These are phyloP conservation scores for Panus rudis DNA, from an alignment of 768 basidiomycete genomes.

Conservation along the genomic window DNA sequence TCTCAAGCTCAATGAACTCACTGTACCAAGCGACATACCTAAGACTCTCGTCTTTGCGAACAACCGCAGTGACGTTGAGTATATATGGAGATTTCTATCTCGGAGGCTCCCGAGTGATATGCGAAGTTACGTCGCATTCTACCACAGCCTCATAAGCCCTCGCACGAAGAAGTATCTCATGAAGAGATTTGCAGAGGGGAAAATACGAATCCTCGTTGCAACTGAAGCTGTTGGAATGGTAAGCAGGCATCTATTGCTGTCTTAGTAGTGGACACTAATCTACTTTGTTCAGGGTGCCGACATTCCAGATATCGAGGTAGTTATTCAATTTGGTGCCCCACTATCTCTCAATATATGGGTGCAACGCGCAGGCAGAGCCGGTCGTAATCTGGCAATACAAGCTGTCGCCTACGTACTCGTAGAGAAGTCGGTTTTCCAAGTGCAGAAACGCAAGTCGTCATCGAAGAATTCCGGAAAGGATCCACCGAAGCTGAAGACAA, in stretches of 20 bases:
- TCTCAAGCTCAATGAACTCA: background rate
- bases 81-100: no score
- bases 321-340: background rate
- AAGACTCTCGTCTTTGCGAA: background rate
- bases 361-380: conserved; percentile 1
- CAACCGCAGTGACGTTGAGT: no score
- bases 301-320: background rate
- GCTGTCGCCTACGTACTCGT: background rate
- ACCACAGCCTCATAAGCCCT: background rate
- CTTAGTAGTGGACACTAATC: background rate
- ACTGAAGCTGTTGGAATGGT: conserved; percentile 6
- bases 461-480: no score
- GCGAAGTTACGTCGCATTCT: background rate
- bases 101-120: background rate
- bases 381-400: conserved; percentile 1
- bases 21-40: background rate
- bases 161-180: background rate
- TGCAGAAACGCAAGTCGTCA: no score
- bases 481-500: no score
- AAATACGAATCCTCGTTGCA: background rate
- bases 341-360: background rate
- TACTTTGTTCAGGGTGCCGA: background rate
- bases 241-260: background rate
- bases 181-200: background rate
- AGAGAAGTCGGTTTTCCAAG: conserved; percentile 5